phyloP scores from a whole-genome alignment of 345 rosid species.

The Salix koriyanagi region DNA sequence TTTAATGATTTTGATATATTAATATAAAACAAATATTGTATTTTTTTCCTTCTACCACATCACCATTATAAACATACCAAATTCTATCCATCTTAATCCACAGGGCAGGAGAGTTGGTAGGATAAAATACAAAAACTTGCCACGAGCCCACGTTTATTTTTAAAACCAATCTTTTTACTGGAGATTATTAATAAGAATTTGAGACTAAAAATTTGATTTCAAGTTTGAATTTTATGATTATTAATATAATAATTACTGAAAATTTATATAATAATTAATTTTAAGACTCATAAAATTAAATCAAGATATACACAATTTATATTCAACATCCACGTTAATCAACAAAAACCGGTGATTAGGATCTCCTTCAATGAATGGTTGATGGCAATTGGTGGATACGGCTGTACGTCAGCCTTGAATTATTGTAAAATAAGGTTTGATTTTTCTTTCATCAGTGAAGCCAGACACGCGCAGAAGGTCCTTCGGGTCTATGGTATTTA shows the following conservation, averaged over 20 bases:
- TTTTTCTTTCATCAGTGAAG: neutral
- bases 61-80: no score
- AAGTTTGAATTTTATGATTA: fast-evolving
- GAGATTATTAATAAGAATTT: neutral
- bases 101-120: neutral
- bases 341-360: no score
- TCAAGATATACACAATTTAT: no score
- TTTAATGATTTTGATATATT: no score
- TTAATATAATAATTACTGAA: fast-evolving
- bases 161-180: neutral
- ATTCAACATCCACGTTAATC: no score
- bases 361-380: neutral
- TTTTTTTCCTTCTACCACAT: no score
- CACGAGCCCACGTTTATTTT: neutral
- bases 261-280: no score
- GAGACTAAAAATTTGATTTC: no score
- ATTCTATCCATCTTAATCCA: neutral
- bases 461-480: neutral
- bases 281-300: fast-evolving
- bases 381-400: neutral
- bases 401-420: neutral
- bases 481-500: neutral
- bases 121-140: neutral
- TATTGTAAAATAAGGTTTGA: neutral
- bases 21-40: no score